A percentile compares a stretch with the other conserved stretches of the same genome.
Conservation (phyloP, 148 eudicot genomes). For the Diospyros kaki region DNA sequence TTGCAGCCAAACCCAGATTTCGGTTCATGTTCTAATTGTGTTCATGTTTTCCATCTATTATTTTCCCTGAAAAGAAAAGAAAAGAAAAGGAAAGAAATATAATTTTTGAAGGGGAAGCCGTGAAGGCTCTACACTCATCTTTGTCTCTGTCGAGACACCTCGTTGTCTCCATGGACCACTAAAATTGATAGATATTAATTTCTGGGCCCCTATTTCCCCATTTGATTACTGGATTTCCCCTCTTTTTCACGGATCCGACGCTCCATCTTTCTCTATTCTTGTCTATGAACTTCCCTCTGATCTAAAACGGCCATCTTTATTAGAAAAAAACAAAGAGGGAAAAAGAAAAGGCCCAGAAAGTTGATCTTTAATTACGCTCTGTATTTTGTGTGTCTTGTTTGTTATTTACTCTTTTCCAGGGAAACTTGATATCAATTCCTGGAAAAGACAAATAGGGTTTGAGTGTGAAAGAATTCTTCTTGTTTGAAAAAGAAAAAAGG, state of each 20-base stretch:
- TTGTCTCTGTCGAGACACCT: background rate
- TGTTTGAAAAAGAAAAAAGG: no score
- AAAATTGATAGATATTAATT: background rate
- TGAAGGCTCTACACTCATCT: background rate
- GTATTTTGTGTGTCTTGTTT: background rate
- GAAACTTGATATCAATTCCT: background rate
- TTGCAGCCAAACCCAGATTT: no score
- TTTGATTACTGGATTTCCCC: background rate
- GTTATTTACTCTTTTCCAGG: background rate
- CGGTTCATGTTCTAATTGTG: no score
- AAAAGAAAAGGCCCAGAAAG: no score
- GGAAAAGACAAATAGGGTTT: background rate
- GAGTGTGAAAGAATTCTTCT: background rate
- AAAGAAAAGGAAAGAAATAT: no score
- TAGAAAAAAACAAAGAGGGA: background rate
- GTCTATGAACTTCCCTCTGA: background rate
- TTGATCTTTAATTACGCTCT: no score
- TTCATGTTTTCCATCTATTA: no score
- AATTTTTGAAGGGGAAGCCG: background rate
- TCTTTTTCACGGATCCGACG: conserved; percentile 3
- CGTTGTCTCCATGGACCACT: background rate
- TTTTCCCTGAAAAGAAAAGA: no score
- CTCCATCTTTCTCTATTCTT: conserved; percentile 8
- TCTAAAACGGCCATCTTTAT: background rate
- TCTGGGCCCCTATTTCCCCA: conserved; percentile 7